Percentiles rank a stretch among this genome's conserved stretches.
Evolutionary conservation across 2,329 filamentous ascomycete species (phyloP).

Genomic region (Aureobasidium sp.): DNA sequence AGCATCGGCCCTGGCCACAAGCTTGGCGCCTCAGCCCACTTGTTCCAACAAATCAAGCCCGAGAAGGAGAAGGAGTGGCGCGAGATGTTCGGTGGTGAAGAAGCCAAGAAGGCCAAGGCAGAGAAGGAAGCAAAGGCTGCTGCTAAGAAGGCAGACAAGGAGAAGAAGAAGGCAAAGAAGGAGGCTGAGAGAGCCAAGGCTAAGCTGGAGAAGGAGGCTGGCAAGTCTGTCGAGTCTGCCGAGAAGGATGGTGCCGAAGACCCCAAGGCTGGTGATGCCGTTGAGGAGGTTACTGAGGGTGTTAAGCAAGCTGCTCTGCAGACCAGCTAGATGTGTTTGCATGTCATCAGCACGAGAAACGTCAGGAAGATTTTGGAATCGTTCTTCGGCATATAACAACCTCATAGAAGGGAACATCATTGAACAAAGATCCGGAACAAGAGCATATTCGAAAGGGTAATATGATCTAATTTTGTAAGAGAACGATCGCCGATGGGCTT

Average conservation of each 20-base stretch:
- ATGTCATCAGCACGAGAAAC: no score
- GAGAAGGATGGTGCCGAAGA: conserved; percentile 58
- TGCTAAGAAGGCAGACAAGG: conserved; percentile 57
- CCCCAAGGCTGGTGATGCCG: conserved; percentile 29
- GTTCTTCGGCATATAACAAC: background rate
- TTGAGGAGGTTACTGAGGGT: conserved; percentile 40
- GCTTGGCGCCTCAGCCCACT: conserved; percentile 70
- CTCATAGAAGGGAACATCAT: no score
- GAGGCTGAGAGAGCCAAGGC: conserved; percentile 56
- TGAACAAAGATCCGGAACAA: no score
- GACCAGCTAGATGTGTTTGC: conserved; percentile 22
- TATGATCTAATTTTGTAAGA: no score
- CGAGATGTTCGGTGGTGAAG: conserved; percentile 62
- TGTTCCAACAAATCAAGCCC: conserved; percentile 77
- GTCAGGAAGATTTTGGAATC: background rate
- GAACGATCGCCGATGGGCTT: no score
- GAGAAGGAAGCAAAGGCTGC: conserved; percentile 56
- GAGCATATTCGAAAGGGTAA: no score
- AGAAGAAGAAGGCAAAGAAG: conserved; percentile 55
- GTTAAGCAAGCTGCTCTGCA: conserved; percentile 40
- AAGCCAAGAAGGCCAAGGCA: conserved; percentile 61
- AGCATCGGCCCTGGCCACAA: conserved; percentile 65
- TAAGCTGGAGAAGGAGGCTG: conserved; percentile 19
- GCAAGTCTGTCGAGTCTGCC: conserved; percentile 70
- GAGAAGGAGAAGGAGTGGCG: conserved; percentile 81